These are phyloP conservation scores for Hibiscus trionum DNA, from an alignment of 345 rosid species.

Conservation along the genomic window DNA sequence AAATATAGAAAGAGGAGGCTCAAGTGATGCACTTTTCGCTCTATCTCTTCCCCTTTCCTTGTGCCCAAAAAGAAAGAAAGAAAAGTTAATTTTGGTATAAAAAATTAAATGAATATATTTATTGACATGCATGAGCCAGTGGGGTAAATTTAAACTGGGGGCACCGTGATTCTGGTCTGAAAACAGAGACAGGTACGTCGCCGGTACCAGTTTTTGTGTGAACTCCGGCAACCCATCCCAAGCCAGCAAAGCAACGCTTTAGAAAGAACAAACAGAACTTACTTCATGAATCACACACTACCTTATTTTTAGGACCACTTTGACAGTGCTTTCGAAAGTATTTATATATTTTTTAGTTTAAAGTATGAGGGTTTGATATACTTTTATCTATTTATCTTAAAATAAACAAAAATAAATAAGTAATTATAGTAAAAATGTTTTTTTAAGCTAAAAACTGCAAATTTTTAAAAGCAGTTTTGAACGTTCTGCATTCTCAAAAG, in stretches of 20 bases:
- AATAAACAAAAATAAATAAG: too few relatives aligned
- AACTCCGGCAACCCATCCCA: slow-evolving; percentile 34
- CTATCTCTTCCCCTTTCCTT: not conserved
- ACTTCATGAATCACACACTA: not conserved
- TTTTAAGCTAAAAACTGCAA: too few relatives aligned
- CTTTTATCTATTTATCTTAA: too few relatives aligned
- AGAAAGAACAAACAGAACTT: not conserved
- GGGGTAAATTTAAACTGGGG: slow-evolving; percentile 1
- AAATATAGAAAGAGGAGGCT: slow-evolving; percentile 2
- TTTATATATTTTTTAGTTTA: too few relatives aligned
- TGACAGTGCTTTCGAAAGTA: too few relatives aligned
- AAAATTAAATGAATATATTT: not conserved
- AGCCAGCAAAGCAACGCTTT: slow-evolving; percentile 15
- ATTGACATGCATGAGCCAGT: not conserved
- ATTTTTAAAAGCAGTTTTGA: too few relatives aligned
- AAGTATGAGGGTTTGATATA: too few relatives aligned
- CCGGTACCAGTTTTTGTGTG: slow-evolving; percentile 17
- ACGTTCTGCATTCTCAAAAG: too few relatives aligned
- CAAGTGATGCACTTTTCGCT: slow-evolving; percentile 17
- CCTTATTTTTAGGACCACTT: not conserved
- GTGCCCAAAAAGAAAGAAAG: not conserved
- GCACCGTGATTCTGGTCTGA: slow-evolving; percentile 7
- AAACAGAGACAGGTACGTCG: slow-evolving; percentile 20
- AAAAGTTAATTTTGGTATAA: slow-evolving; percentile 7
- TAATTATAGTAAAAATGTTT: too few relatives aligned